Evolutionary conservation across 495 filamentous ascomycete species (phyloP).

Genomic region (Rostrohypoxylon terebratum): DNA sequence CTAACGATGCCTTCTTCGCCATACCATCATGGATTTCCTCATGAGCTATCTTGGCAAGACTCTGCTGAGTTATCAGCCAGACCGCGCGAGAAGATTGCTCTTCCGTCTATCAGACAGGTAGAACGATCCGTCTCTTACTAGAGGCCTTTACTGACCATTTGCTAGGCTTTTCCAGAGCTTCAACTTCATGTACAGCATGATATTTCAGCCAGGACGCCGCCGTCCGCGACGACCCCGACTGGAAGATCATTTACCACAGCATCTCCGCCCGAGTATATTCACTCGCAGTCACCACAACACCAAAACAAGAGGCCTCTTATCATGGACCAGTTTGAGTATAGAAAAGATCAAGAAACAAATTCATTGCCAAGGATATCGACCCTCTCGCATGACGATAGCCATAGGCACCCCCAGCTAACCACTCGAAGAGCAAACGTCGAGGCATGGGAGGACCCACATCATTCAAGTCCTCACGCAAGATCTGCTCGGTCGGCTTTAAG

Average conservation of each 20-base stretch:
- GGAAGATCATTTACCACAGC: constrained; percentile 30
- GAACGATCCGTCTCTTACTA: not conserved
- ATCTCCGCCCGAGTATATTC: constrained; percentile 50
- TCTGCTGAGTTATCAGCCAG: constrained; percentile 37
- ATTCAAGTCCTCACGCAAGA: constrained; percentile 42
- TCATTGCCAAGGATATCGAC: constrained; percentile 53
- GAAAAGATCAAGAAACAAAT: constrained; percentile 10
- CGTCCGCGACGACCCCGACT: constrained; percentile 45
- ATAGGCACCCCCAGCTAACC: constrained; percentile 44
- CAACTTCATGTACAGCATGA: constrained; percentile 36
- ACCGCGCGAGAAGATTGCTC: constrained; percentile 49
- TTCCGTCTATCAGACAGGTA: constrained; percentile 62
- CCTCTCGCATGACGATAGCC: constrained; percentile 38
- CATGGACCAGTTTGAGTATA: constrained; percentile 41
- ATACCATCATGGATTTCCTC: constrained; percentile 43
- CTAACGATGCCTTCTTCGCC: constrained; percentile 49
- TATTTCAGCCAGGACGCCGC: constrained; percentile 36
- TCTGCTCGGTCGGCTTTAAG: constrained; percentile 42
- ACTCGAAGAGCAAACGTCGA: constrained; percentile 38
- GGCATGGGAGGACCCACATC: constrained; percentile 47
- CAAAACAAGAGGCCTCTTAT: constrained; percentile 55
- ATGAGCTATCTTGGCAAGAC: constrained; percentile 47
- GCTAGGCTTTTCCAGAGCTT: constrained; percentile 55
- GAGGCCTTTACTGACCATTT: constrained; percentile 33
- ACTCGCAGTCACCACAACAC: constrained; percentile 51